Base-by-base conservation (phyloP, 2,329 filamentous ascomycete species). In the Microdochium paspali region DNA sequence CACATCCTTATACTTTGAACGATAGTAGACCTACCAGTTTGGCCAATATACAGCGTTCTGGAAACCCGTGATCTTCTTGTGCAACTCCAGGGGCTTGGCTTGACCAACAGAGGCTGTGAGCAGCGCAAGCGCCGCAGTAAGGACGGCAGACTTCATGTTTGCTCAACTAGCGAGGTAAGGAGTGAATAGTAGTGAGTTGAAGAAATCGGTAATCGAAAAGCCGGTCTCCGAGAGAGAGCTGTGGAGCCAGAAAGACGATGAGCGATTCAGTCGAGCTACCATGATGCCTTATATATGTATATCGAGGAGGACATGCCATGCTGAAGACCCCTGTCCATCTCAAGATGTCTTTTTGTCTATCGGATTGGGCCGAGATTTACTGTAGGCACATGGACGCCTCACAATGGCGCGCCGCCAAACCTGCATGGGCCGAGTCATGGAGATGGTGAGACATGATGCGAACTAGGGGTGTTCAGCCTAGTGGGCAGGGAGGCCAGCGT, bases 41-140 rank as follows among this genome's bases (percentile, higher is more conserved):
- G 66, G 66, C 47, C 72, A 73, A 53, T 72, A 74, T 10, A 69
- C 71, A 2, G 68, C 59, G 53, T 74, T 74, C 50, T 69, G 66
- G 50, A 69, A 71, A 5, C 58, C 54, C 10, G 59, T 30, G 47
- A 56, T 57, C 12, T 56, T 53, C 47, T 58, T 46, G 20, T 54
- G n/a, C n/a, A n/a, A n/a, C n/a, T n/a, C 26, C 18, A 58, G 20
- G 21, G 15, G 18, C 31, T 24, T 39, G 28, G 31, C 26, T 13
- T 10, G 18, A 21, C 40, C 30, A 18, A 18, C 10, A 3, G 40
- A 25, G 3, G 18, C 24, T 3, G 42, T 25, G 42, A 44, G 42
- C 9, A 24, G 46, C 43, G 28, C 40, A 30, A 15, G 24, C 26
- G 25, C 23, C 30, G 35, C 35, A 20, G 35, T 40, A 40, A 40